Evolutionary conservation across 2,329 filamentous ascomycete species (phyloP), one percentile per base, ranked within the genome.

Genomic region (Zarea fungicola): DNA sequence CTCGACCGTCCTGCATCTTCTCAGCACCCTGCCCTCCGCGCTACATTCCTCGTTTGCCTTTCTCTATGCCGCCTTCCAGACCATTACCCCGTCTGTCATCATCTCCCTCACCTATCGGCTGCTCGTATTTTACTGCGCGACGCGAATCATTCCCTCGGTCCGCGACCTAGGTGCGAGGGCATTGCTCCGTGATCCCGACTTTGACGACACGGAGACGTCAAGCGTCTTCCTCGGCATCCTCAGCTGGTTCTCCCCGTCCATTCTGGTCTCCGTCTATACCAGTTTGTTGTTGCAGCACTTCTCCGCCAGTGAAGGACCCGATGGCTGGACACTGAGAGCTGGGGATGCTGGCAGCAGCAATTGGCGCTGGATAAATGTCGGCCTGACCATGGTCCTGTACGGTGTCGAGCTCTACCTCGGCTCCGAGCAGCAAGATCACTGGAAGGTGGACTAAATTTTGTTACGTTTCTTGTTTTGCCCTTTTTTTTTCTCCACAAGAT

Each of bases 281-380:
- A 96, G 91, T 67, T 71, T 99, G 43, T 72, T 99, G 28, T 85
- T 97, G 73, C 93, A 97, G 65, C 93, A 99, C 66, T 97, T 99
- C 62, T 87, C 89, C 5, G 85, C 87, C 10, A 85, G 76, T 45
- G 81, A 85, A 54, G 82, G 81, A 2, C 78, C 80, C 3, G 80
- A 79, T 47, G 81, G 91, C 74, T 96, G 91, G 90, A 91, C 85
- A 3, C 83, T 87, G 44, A 84, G 91, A 60, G 88, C 89, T 14
- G 89, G 87, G 6, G 88, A 90, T 58, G 65, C 64, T 11, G 90
- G 89, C 11, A 89, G 90, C 16, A 95, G 93, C 62, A 78, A 87
- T 16, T 96, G 89, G 88, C 80, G 91, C 48, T 97, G 93, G 93
- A 80, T 93, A 58, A 99, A 99, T 58, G 77, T 97, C 35, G 87